Evolutionary conservation across 1,284 basidiomycete species (phyloP), one percentile per base, ranked within the genome.

Genomic region (Peniophora sp.): DNA sequence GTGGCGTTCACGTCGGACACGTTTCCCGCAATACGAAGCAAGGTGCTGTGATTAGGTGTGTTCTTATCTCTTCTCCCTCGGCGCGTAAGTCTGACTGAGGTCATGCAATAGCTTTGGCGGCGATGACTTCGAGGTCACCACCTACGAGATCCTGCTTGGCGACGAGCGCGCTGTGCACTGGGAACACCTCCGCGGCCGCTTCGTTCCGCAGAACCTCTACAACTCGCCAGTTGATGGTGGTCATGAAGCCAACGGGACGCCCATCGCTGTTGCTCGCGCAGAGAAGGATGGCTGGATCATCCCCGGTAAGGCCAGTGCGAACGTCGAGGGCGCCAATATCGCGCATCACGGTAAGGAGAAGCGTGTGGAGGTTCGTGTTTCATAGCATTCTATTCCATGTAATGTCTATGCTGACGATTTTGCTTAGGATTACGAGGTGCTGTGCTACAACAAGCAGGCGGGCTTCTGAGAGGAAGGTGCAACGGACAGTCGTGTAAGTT

Each of bases 81-180:
- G 78, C 47, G 71, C 82, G 16, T 84, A 83, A 65, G 41, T 74
- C 64, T 10, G 20, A 36, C 24, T 36, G 17, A n/a, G 23, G 36
- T 23, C 32, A 50, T 10, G 20, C n/a, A 6, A 32, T 32, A 32
- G 27, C 14, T 17, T 25, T 23, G 23, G 20, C 19, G 44, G 44
- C 19, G 36, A 44, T 47, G n/a, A 16, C 20, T 12, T 50, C 20
- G 35, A 27, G 85, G 48, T 80, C 45, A 72, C 71, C 23, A 72
- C 69, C 44, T 87, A 78, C 58, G 84, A 87, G 59, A 73, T 89
- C 43, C 78, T 89, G 25, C 66, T 87, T n/a, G 86, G 82, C 3
- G 70, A 87, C 60, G 67, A 71, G 55, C 66, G 64, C 6, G 79
- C 70, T 17, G 65, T 89, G 47, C 71, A 61, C 50, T 89, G 85